These are phyloP conservation scores for Coemansia interrupta DNA, from an alignment of 192 early-diverging fungal genomes.

Conservation along the genomic window DNA sequence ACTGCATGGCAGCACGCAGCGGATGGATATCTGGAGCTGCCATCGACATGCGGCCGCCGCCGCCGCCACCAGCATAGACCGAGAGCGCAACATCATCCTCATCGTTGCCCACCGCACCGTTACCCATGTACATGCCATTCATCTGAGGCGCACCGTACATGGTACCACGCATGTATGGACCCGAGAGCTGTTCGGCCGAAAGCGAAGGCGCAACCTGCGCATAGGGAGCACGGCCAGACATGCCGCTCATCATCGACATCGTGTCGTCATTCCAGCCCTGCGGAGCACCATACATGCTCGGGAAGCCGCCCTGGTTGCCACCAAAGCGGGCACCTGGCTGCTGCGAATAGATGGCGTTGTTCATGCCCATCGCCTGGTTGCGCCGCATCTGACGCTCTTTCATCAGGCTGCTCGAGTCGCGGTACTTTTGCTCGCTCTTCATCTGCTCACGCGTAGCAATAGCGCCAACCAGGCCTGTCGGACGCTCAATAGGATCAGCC, in stretches of 20 bases:
- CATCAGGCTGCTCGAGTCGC: slow-evolving; percentile 54
- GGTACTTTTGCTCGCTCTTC: slow-evolving; percentile 55
- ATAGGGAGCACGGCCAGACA: slow-evolving; percentile 45
- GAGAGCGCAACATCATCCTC: slow-evolving; percentile 52
- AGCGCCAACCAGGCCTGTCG: slow-evolving; percentile 53
- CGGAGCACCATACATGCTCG: slow-evolving; percentile 45
- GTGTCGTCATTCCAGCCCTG: slow-evolving; percentile 46
- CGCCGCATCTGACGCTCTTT: slow-evolving; percentile 54
- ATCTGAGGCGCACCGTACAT: slow-evolving; percentile 25
- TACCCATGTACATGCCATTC: slow-evolving; percentile 9
- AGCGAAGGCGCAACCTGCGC: slow-evolving; percentile 44
- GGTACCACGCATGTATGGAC: slow-evolving; percentile 36
- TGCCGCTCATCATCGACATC: slow-evolving; percentile 54
- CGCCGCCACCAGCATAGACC: slow-evolving; percentile 23
- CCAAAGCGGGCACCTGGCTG: slow-evolving; percentile 25
- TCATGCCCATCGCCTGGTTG: slow-evolving; percentile 50
- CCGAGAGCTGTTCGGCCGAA: slow-evolving; percentile 40
- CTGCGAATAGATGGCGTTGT: slow-evolving; percentile 15
- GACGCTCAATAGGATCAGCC: slow-evolving; percentile 46
- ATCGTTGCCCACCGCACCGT: slow-evolving; percentile 14
- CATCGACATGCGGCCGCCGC: slow-evolving; percentile 36
- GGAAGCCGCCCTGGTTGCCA: slow-evolving; percentile 22
- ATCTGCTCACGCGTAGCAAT: slow-evolving; percentile 56
- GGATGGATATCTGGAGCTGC: slow-evolving; percentile 45
- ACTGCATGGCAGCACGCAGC: slow-evolving; percentile 53